Base-by-base conservation (phyloP, 2,329 filamentous ascomycete species). In the Alternaria sp. region DNA sequence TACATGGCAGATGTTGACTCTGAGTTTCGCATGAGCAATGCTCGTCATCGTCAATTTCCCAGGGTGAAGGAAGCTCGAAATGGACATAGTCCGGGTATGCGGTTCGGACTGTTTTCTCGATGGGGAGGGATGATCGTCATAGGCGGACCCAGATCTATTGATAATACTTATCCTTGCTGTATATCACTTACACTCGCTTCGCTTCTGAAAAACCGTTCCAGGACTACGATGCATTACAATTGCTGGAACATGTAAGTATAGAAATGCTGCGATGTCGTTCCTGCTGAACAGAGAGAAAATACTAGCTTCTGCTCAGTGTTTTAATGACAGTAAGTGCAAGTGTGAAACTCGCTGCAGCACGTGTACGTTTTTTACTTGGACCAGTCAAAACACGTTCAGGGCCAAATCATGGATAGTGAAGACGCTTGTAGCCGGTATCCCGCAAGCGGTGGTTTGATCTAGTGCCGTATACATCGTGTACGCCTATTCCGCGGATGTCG, bases 21-120 rank as follows among this genome's bases (percentile, higher is more conserved):
- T 34, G 34, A 30, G 36, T 40, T 43, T 44, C 20, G 16, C 32
- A 41, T 38, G 43, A 45, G 32, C 27, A 44, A 40, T 54, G 32
- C 41, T 30, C 41, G 53, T 57, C 50, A 54, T 59, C 40, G 57
- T 54, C 57, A 59, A 59, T 59, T 49, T 25, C 41, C 41, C 44
- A 46, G 36, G 36, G n/a, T n/a, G n/a, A 40, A 20, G n/a, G 9
- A 4, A 20, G 36, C 36, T 40, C 36, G 10, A 40, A 20, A 9
- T 9, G n/a, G 36, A 40, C 9, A n/a, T 40, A 40, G n/a, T 40
- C 28, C 27, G 32, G 28, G 25, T 27, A 32, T 30, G 50, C 48
- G 32, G 22, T 48, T 59, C 53, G 22, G 50, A 20, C 49, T 43
- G 28, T 49, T 54, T 41, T 54, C 30, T 53, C 36, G 41, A 59